Percentiles rank a stretch among this genome's conserved stretches.
phyloP scores from a whole-genome alignment of 2,329 filamentous ascomycete species.

The Paracorniculantispora psalliotae region DNA sequence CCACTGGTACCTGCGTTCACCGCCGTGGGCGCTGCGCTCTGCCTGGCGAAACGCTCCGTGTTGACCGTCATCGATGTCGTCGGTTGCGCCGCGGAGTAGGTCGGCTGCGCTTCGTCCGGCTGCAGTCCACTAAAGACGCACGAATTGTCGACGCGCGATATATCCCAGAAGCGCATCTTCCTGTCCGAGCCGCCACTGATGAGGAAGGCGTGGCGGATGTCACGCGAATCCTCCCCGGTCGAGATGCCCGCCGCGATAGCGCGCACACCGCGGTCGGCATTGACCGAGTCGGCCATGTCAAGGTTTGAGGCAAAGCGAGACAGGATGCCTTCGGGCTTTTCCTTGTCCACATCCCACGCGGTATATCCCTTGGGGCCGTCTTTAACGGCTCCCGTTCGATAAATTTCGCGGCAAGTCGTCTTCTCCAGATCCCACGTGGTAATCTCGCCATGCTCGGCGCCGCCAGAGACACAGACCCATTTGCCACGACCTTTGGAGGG shows the following conservation, averaged over 20 bases:
- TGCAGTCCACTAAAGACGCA: constrained; percentile 74
- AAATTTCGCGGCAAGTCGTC: constrained; percentile 80
- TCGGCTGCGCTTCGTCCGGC: constrained; percentile 65
- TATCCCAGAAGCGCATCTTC: constrained; percentile 91
- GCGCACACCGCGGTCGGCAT: constrained; percentile 63
- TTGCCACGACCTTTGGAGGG: constrained; percentile 72
- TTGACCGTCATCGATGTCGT: constrained; percentile 60
- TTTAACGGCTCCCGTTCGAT: constrained; percentile 62
- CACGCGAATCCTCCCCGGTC: constrained; percentile 62
- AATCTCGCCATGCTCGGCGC: constrained; percentile 80
- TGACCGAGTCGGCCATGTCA: constrained; percentile 52
- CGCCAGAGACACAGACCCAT: constrained; percentile 85
- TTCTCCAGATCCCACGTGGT: constrained; percentile 96
- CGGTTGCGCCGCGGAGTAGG: constrained; percentile 62
- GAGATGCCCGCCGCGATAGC: constrained; percentile 71
- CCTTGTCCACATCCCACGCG: constrained; percentile 85
- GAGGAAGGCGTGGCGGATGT: constrained; percentile 75
- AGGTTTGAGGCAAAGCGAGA: constrained; percentile 74
- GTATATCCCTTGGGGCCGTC: constrained; percentile 65
- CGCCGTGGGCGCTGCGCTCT: constrained; percentile 29
- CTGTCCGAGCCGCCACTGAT: constrained; percentile 85
- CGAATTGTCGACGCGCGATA: constrained; percentile 71
- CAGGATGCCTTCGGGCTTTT: constrained; percentile 81
- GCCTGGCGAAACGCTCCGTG: constrained; percentile 52
- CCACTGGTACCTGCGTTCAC: constrained; percentile 27